phyloP scores from a whole-genome alignment of 345 rosid genomes.

The Durio zibethinus region DNA sequence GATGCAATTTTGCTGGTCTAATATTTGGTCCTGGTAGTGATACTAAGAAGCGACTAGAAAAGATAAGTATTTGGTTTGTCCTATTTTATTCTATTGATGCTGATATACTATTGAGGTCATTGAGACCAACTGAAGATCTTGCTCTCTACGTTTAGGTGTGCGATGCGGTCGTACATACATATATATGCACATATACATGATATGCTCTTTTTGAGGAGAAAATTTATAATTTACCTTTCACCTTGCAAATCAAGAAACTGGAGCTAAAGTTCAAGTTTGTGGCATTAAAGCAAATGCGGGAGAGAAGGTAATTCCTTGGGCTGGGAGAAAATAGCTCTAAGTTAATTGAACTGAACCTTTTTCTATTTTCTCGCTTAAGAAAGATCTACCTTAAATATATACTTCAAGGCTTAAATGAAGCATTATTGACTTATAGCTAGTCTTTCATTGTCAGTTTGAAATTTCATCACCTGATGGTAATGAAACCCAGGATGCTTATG shows the following conservation, averaged over 20 bases:
- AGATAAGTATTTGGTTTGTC: conserved; percentile 40
- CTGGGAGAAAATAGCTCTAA: conserved; percentile 1
- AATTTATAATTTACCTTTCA: background rate
- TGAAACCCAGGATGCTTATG: conserved; percentile 41
- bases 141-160: background rate
- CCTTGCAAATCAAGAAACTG: conserved; percentile 68
- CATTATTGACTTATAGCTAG: background rate
- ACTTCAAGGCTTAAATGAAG: conserved; percentile 11
- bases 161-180: background rate
- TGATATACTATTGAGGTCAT: background rate
- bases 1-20: conserved; percentile 64
- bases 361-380: background rate
- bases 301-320: conserved; percentile 57
- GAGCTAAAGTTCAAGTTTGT: conserved; percentile 61
- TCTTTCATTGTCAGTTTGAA: conserved; percentile 53
- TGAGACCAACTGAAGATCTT: background rate
- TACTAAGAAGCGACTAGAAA: conserved; percentile 72
- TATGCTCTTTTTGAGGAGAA: background rate
- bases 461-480: conserved; percentile 57
- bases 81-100: background rate
- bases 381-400: conserved; percentile 4
- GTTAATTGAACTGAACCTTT: conserved; percentile 2
- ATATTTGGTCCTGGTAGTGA: conserved; percentile 82
- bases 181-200: background rate
- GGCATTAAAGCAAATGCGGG: conserved; percentile 52